Conservation (phyloP, 805 yeast species). For the Yarrowia osloensis region DNA sequence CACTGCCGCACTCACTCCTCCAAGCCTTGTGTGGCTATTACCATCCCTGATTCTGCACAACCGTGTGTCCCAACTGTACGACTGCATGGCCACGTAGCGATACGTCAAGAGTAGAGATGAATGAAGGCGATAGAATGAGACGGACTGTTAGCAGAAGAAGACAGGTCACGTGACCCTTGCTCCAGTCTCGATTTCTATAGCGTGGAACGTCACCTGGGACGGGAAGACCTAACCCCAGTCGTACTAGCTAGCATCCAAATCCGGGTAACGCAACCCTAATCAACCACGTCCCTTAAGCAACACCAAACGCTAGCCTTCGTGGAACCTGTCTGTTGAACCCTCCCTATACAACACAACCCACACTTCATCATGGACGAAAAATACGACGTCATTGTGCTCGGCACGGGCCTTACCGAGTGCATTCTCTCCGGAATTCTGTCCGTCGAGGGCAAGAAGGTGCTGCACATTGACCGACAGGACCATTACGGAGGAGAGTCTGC, state of each 20-base stretch:
- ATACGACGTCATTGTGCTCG: conserved; percentile 95
- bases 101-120: neutral
- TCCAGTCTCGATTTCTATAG: too few species aligned
- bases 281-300: conserved; percentile 29
- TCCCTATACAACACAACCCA: neutral
- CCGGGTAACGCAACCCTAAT: conserved; percentile 30
- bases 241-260: conserved; percentile 4
- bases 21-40: conserved; percentile 5
- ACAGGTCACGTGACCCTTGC: neutral
- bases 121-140: too few species aligned
- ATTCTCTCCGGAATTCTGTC: conserved; percentile 89
- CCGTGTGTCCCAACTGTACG: neutral
- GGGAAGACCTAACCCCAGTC: neutral
- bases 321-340: neutral
- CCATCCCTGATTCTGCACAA: conserved; percentile 9
- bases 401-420: conserved; percentile 95
- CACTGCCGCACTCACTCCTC: neutral
- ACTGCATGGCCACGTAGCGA: conserved; percentile 26
- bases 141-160: too few species aligned
- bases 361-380: conserved; percentile 77
- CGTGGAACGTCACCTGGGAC: neutral
- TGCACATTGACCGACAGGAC: conserved; percentile 94
- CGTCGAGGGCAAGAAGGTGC: conserved; percentile 96
- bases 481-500: conserved; percentile 78
- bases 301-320: conserved; percentile 5